Conservation (phyloP, 805 yeast genomes). For the Spathaspora passalidarum region DNA sequence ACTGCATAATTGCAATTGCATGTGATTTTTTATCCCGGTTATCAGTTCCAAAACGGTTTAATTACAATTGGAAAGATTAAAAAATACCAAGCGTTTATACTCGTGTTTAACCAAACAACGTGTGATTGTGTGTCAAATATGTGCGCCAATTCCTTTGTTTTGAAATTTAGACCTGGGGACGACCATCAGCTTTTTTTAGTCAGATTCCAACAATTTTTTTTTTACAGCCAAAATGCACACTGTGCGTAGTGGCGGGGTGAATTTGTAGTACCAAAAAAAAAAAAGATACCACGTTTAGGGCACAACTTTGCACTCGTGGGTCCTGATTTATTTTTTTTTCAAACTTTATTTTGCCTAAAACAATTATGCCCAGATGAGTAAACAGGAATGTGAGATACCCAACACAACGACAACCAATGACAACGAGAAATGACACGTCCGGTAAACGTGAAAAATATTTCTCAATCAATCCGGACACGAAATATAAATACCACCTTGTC, state of each 20-base stretch:
- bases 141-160: neutral
- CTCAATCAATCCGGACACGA: too few species aligned
- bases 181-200: neutral
- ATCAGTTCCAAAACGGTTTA: neutral
- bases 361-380: neutral
- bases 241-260: too few species aligned
- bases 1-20: neutral
- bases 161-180: neutral
- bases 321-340: neutral
- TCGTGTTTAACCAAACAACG: neutral
- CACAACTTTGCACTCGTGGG: conserved; percentile 1
- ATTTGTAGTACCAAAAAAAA: neutral
- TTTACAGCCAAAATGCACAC: neutral
- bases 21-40: neutral
- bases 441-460: neutral
- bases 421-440: neutral
- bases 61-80: neutral
- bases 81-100: neutral
- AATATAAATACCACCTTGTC: neutral
- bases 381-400: neutral
- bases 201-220: neutral
- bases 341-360: neutral
- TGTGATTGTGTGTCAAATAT: neutral
- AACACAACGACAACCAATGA: neutral
- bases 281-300: neutral